Base-by-base conservation (phyloP, 305 asterid genomes). In the Withania somnifera region DNA sequence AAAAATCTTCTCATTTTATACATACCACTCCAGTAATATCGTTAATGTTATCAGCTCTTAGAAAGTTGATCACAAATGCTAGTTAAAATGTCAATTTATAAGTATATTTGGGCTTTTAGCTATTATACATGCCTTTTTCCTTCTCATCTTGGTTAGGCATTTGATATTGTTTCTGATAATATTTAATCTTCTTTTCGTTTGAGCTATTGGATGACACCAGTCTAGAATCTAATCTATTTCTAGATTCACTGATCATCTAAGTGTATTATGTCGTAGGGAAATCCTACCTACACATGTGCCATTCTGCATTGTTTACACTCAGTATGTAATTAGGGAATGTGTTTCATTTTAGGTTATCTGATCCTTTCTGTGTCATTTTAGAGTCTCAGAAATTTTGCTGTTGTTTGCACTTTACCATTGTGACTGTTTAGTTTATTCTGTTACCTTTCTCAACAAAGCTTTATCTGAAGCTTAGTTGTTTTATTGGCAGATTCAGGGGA, bases 401-500 rank as follows among this genome's bases (percentile, higher is more conserved):
- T 11, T 69, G 20, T 40, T 40, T 40, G 54, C 78, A 42, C 0
- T 24, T 45, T 2, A 47, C 14, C 22, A 0, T 42, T 45, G 11
- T 42, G 56, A 0, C 20, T 40, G 1, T 68, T 68, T 19, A 69
- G 22, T 22, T n/a, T n/a, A n/a, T n/a, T n/a, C n/a, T n/a, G n/a
- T n/a, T n/a, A n/a, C n/a, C n/a, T n/a, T n/a, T n/a, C n/a, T n/a
- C n/a, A n/a, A n/a, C n/a, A n/a, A n/a, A n/a, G n/a, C 38, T 6
- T 34, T 34, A 34, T 34, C 38, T 34, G 38, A 34, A 34, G 38
- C 38, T 34, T 34, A 7, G 79, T 71, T 71, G 0, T 42, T 45
- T 42, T 71, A 7, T 71, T 71, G 57, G 24, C 24, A 71, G 57
- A 71, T 24, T 14, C 36, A 14, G 56, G 20, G 83, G 89, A 84